These are phyloP conservation scores for Chlorencoelia australis DNA, from an alignment of 2,329 filamentous ascomycete species.

Conservation along the genomic window DNA sequence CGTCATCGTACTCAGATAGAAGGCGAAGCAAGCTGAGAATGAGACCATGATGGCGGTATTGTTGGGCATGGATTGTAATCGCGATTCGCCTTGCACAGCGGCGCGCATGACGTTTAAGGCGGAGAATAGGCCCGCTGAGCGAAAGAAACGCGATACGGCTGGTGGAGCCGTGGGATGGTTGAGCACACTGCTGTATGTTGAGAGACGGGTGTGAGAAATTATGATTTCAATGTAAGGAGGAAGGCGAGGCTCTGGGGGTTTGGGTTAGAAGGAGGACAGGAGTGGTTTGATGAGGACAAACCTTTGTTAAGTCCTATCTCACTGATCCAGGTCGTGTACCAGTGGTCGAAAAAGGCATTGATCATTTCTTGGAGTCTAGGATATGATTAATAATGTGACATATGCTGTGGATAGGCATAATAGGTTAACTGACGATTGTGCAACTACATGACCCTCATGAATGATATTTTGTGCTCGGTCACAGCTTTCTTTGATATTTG, in stretches of 20 bases:
- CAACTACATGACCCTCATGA: constrained; percentile 42
- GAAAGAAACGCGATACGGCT: constrained; percentile 63
- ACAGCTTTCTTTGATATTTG: constrained; percentile 47
- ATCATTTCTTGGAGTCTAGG: constrained; percentile 46
- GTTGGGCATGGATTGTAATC: constrained; percentile 67
- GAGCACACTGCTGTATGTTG: constrained; percentile 65
- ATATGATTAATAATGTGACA: too few species aligned
- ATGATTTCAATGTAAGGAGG: constrained; percentile 69
- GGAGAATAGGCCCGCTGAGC: constrained; percentile 59
- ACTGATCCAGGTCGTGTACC: constrained; percentile 53
- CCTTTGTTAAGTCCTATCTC: constrained; percentile 44
- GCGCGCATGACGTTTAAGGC: constrained; percentile 66
- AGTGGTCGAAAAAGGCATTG: constrained; percentile 54
- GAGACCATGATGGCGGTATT: constrained; percentile 74
- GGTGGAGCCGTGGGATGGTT: constrained; percentile 63
- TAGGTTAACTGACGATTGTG: constrained; percentile 37
- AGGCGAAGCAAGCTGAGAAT: constrained; percentile 61
- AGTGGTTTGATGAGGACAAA: too few species aligned
- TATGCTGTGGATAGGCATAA: too few species aligned
- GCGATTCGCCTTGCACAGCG: constrained; percentile 60
- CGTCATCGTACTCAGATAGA: constrained; percentile 52
- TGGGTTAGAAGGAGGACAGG: constrained; percentile 12
- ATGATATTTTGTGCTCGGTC: constrained; percentile 39
- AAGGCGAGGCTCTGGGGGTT: constrained; percentile 38
- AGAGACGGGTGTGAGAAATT: constrained; percentile 61